phyloP scores from a whole-genome alignment of 192 early-diverging fungal genomes.

The Glomus cerebriforme region DNA sequence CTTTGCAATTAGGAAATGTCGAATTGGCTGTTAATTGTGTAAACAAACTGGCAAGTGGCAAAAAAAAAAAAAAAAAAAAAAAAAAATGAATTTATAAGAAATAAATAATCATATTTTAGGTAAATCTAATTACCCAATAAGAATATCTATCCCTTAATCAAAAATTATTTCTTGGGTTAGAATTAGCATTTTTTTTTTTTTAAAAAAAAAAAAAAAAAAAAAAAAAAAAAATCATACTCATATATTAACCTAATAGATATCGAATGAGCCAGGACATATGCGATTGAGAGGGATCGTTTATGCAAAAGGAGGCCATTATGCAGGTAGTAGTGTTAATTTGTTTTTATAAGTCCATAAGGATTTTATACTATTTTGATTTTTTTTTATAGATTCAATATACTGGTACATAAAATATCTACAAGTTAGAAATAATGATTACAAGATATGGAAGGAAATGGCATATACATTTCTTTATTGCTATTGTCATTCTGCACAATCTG shows the following conservation, averaged over 20 bases:
- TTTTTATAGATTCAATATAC: conserved; percentile 13
- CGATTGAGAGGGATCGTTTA: conserved; percentile 20
- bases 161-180: too few relatives aligned
- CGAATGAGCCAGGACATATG: conserved; percentile 20
- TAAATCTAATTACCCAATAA: too few relatives aligned
- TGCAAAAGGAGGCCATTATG: neutral
- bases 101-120: too few relatives aligned
- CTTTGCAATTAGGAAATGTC: neutral
- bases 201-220: too few relatives aligned
- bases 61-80: too few relatives aligned
- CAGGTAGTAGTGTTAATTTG: neutral
- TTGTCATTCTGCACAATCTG: neutral
- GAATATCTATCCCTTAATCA: too few relatives aligned
- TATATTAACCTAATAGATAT: neutral
- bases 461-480: neutral
- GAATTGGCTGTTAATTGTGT: conserved; percentile 10
- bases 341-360: neutral
- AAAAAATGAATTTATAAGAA: too few relatives aligned
- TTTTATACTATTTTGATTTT: neutral
- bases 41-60: conserved; percentile 4
- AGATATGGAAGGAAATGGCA: conserved; percentile 13
- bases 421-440: conserved; percentile 24
- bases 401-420: conserved; percentile 16
- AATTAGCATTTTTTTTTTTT: too few relatives aligned
- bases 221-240: too few relatives aligned